These are phyloP conservation scores for Suaeda aralocaspica DNA, from an alignment of 148 eudicot species.

Conservation along the genomic window DNA sequence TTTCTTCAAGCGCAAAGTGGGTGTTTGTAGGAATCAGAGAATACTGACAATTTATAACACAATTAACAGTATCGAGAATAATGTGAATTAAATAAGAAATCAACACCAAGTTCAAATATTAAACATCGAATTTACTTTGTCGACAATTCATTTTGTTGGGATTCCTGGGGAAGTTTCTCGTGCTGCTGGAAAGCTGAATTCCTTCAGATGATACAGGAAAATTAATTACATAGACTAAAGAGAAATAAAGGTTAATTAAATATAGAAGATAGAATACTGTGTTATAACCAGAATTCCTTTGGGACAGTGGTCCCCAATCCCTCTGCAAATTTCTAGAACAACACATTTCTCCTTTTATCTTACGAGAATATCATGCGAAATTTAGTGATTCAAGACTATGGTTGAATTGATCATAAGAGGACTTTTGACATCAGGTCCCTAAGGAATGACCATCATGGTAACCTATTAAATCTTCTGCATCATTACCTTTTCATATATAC, in stretches of 20 bases:
- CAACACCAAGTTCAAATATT: background rate
- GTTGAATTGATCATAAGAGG: too few relatives aligned
- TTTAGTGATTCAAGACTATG: slow-evolving; percentile 1
- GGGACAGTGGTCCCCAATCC: slow-evolving; percentile 20
- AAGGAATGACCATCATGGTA: background rate
- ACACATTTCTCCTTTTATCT: slow-evolving; percentile 27
- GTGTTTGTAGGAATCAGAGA: slow-evolving; percentile 41
- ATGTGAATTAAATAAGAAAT: background rate
- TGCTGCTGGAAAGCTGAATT: slow-evolving; percentile 28
- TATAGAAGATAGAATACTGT: background rate
- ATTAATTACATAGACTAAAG: background rate
- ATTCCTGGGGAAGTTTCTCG: slow-evolving; percentile 23
- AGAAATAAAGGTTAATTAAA: background rate
- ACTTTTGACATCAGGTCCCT: too few relatives aligned
- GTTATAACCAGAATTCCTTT: slow-evolving; percentile 17
- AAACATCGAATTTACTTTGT: slow-evolving; percentile 41
- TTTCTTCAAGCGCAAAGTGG: slow-evolving; percentile 16
- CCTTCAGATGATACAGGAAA: slow-evolving; percentile 33
- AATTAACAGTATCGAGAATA: slow-evolving; percentile 8
- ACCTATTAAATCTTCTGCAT: background rate
- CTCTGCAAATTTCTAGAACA: slow-evolving; percentile 17
- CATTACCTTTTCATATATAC: slow-evolving; percentile 41
- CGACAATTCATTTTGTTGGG: slow-evolving; percentile 55
- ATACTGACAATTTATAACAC: slow-evolving; percentile 34
- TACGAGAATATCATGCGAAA: slow-evolving; percentile 18